Conservation (phyloP, 2,329 filamentous ascomycete genomes). For the Rasamsonia emersonii region DNA sequence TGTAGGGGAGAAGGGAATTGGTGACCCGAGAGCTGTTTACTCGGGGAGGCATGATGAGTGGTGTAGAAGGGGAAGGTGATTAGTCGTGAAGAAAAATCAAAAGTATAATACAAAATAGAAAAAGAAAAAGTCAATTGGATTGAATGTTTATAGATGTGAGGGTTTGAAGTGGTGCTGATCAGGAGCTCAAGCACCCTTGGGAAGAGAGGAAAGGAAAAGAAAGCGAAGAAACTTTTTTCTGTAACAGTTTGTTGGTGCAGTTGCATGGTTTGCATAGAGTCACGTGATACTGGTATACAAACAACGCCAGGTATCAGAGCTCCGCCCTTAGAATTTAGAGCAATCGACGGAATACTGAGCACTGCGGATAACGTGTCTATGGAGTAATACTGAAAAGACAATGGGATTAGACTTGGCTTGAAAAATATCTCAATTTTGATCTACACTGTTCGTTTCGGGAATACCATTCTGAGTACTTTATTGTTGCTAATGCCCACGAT, state of each 20-base stretch:
- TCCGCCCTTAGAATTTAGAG: too few species aligned
- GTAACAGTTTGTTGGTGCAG: too few species aligned
- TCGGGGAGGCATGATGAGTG: slow-evolving; percentile 30
- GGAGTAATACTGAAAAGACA: too few species aligned
- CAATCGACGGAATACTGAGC: too few species aligned
- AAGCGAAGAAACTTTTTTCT: slow-evolving; percentile 8
- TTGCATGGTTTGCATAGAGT: neutral
- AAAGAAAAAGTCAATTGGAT: slow-evolving; percentile 1
- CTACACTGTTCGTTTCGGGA: too few species aligned
- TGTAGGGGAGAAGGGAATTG: slow-evolving; percentile 23
- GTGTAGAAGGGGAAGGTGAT: slow-evolving; percentile 5
- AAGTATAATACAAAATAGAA: slow-evolving; percentile 3
- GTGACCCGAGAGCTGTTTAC: slow-evolving; percentile 28
- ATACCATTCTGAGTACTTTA: too few species aligned
- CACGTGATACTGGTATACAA: slow-evolving; percentile 8
- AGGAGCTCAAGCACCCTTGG: slow-evolving; percentile 9
- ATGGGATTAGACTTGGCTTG: too few species aligned
- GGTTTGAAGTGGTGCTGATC: neutral
- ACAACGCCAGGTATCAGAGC: slow-evolving; percentile 4
- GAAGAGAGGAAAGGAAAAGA: slow-evolving; percentile 1
- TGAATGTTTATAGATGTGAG: neutral
- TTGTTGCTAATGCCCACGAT: too few species aligned
- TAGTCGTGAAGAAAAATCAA: neutral
- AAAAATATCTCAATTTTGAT: too few species aligned
- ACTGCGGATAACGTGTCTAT: too few species aligned